Conservation (phyloP, 805 yeast genomes). For the Barnettozyma sucrosica region DNA sequence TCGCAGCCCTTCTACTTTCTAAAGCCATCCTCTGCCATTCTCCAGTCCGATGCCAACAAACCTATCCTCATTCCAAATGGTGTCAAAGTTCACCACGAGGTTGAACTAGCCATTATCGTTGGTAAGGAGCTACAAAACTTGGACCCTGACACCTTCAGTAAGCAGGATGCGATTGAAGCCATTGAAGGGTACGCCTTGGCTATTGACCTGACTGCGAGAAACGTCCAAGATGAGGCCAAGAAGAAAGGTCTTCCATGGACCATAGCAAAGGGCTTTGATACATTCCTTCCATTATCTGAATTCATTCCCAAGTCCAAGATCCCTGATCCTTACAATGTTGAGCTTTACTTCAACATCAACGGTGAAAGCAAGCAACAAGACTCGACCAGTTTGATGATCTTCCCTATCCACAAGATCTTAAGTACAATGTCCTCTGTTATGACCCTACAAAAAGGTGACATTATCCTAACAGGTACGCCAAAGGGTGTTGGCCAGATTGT, state of each 20-base stretch:
- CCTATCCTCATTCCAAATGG: slow-evolving; percentile 71
- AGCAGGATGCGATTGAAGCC: slow-evolving; percentile 65
- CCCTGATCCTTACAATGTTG: slow-evolving; percentile 68
- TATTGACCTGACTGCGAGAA: slow-evolving; percentile 91
- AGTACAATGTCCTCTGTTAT: slow-evolving; percentile 80
- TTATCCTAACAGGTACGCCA: slow-evolving; percentile 94
- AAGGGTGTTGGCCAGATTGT: slow-evolving; percentile 86
- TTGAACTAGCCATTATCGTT: slow-evolving; percentile 80
- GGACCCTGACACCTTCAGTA: slow-evolving; percentile 48
- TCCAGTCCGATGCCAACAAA: slow-evolving; percentile 29
- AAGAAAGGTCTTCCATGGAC: slow-evolving; percentile 95
- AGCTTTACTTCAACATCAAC: slow-evolving; percentile 60
- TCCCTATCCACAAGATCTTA: slow-evolving; percentile 76
- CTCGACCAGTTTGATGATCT: slow-evolving; percentile 75
- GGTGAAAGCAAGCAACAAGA: slow-evolving; percentile 69
- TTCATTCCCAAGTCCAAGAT: slow-evolving; percentile 62
- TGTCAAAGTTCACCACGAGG: slow-evolving; percentile 81
- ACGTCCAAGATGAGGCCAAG: slow-evolving; percentile 93
- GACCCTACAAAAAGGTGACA: slow-evolving; percentile 87
- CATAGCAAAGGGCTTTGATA: slow-evolving; percentile 94
- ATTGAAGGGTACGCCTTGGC: slow-evolving; percentile 88
- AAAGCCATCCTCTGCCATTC: slow-evolving; percentile 79
- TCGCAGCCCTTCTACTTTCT: slow-evolving; percentile 86
- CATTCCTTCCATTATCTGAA: slow-evolving; percentile 82
- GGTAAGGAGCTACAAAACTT: slow-evolving; percentile 58